phyloP scores from a whole-genome alignment of 768 basidiomycete species.

The Leccinum olivaceopallidum region DNA sequence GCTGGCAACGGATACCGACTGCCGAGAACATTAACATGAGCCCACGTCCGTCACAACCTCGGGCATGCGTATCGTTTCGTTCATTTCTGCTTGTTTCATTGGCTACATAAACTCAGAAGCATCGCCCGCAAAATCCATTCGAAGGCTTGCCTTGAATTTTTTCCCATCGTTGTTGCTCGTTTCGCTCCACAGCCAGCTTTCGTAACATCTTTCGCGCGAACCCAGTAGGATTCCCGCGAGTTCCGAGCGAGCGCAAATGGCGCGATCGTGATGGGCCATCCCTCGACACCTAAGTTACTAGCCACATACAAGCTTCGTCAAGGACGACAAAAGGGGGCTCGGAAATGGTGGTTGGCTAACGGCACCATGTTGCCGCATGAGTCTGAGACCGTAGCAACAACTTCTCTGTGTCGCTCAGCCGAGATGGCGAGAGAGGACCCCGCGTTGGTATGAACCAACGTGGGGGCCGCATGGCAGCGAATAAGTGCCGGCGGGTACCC shows the following conservation, averaged over 20 bases:
- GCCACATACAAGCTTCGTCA: constrained; percentile 3
- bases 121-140: neutral
- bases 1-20: constrained; percentile 16
- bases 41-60: neutral
- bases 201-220: constrained; percentile 1
- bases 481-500: too few species aligned
- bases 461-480: too few species aligned
- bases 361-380: too few species aligned
- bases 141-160: constrained; percentile 7
- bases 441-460: too few species aligned
- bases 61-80: neutral
- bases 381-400: too few species aligned
- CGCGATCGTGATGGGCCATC: constrained; percentile 25
- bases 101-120: constrained; percentile 7
- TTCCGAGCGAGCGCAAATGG: constrained; percentile 16
- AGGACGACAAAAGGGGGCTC: neutral
- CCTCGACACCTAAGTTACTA: neutral
- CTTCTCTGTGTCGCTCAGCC: too few species aligned
- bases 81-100: constrained; percentile 8
- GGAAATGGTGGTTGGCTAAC: too few species aligned
- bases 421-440: too few species aligned
- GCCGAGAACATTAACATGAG: neutral
- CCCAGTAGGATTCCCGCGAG: constrained; percentile 6
- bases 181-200: constrained; percentile 2
- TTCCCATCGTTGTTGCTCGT: neutral